Evolutionary conservation across 768 basidiomycete genomes (phyloP), one percentile per base, ranked within the genome.

Genomic region (Gloeophyllum trabeum): DNA sequence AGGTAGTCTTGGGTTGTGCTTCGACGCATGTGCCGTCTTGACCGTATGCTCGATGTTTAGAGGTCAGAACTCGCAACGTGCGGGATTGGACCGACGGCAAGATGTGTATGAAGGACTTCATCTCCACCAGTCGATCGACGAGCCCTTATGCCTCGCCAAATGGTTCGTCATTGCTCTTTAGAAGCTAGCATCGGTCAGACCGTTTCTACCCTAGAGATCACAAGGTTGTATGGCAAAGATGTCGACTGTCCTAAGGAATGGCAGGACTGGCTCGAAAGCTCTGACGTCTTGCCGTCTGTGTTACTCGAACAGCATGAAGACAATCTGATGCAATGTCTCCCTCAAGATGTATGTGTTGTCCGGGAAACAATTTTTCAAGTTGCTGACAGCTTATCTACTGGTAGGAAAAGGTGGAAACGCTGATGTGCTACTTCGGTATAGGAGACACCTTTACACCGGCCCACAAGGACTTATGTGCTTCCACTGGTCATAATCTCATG

Each of bases 401-500:
- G 4, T 38, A 85, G 82, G 64, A 65, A 35, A 63, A 62, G 21
- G 75, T 86, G 2, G 80, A 89, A 51, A 88, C 85, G 0, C 61
- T 91, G 3, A 88, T 91, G 85, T 87, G 82, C 52, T 91, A 91
- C 51, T 59, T 88, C 4, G 88, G 88, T 5, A 66, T 81, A 43
- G 83, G 81, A 0, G 87, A 85, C 47, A 90, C 88, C 0, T 88
- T 76, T 56, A 91, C 88, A 0, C 80, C 87, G 1, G 81, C 75
- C 43, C 88, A 91, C 54, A 90, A 89, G 54, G 87, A 91, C 59
- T 69, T 81, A 0, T 91, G 87, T 51, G 85, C 75, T 1, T 88
- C 85, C 3, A 80, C 81, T 4, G 87, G 88, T 6, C 87, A 90
- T 42, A 91, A 91, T 54, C 61, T 91, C 18, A 90, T 91, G 87